Evolutionary conservation across 345 rosid genomes (phyloP), one percentile per base, ranked within the genome.

Genomic region (Lumnitzera littorea): DNA sequence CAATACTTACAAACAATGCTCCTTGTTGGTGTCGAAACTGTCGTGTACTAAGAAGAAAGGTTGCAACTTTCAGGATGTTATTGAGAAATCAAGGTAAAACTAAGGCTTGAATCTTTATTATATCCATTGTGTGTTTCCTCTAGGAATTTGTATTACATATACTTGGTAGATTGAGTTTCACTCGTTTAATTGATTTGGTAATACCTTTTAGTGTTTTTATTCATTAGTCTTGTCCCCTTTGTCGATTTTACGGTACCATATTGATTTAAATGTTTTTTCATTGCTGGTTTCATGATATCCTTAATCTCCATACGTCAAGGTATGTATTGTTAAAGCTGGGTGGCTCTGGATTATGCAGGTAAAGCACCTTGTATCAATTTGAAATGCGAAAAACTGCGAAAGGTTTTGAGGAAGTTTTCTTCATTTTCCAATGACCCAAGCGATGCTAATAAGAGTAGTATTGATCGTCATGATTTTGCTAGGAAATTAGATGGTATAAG

Each of bases 341-440:
- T 25, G 53, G 12, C 48, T 58, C 50, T 58, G 56, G 67, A 2
- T 68, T 12, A 23, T 72, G 74, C 74, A 80, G 92, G 84, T 65
- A 58, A 51, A 68, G 47, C 46, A 43, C 12, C 58, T 23, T 55
- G 61, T 54, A 48, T 59, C 36, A 36, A 51, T 54, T 62, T 64
- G 29, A 76, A 61, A 15, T 14, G 72, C 43, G 70, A 46, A 55
- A 41, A 56, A 49, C 17, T 74, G 57, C 56, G 65, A 43, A 13
- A 53, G 47, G 50, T 67, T 68, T 58, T 66, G 43, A 71, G 64
- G 76, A 60, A 68, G 50, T 62, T 74, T 15, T 68, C 83, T 15
- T 74, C 85, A 24, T 65, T 65, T 4, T 70, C 63, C n/a, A 64
- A 62, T 61, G 76, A 74, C 31, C 64, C 76, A 59, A 31, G 56